Conservation (phyloP, 2,329 filamentous ascomycete species). For the Didymella arachidicola region DNA sequence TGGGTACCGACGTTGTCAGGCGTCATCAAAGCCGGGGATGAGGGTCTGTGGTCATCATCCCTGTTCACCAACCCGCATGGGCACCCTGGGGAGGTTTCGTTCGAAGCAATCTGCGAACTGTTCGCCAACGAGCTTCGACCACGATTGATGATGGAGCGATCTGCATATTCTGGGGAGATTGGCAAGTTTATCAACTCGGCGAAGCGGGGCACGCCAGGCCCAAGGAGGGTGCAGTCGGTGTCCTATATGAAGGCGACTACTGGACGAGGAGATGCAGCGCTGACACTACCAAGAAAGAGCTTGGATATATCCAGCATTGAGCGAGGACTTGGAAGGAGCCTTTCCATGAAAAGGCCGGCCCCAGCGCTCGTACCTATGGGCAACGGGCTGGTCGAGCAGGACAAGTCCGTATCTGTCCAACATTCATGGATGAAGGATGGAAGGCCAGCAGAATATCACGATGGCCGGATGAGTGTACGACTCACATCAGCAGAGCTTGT, state of each 20-base stretch:
- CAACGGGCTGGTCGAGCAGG: constrained; percentile 20
- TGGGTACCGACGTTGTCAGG: constrained; percentile 41
- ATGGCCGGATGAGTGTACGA: constrained; percentile 27
- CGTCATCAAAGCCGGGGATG: constrained; percentile 46
- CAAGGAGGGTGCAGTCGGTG: constrained; percentile 31
- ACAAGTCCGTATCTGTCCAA: constrained; percentile 12
- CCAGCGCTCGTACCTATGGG: constrained; percentile 23
- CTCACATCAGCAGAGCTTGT: constrained; percentile 38
- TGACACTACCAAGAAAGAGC: constrained; percentile 28
- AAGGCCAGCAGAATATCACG: constrained; percentile 27
- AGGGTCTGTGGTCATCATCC: constrained; percentile 37
- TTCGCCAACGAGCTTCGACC: constrained; percentile 38
- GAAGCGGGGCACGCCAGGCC: constrained; percentile 20
- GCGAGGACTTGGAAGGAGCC: constrained; percentile 24
- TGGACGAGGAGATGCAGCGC: constrained; percentile 22
- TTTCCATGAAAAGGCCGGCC: constrained; percentile 29
- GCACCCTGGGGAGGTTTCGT: constrained; percentile 33
- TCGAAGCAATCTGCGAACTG: constrained; percentile 38
- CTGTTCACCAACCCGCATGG: constrained; percentile 36
- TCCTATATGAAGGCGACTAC: constrained; percentile 24
- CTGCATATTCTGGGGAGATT: constrained; percentile 35
- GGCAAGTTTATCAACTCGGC: constrained; percentile 33
- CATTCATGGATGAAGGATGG: constrained; percentile 39
- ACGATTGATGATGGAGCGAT: constrained; percentile 32
- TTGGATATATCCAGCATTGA: constrained; percentile 29